These are phyloP conservation scores for Monilinia laxa DNA, from an alignment of 2,329 filamentous ascomycete species.

Conservation along the genomic window DNA sequence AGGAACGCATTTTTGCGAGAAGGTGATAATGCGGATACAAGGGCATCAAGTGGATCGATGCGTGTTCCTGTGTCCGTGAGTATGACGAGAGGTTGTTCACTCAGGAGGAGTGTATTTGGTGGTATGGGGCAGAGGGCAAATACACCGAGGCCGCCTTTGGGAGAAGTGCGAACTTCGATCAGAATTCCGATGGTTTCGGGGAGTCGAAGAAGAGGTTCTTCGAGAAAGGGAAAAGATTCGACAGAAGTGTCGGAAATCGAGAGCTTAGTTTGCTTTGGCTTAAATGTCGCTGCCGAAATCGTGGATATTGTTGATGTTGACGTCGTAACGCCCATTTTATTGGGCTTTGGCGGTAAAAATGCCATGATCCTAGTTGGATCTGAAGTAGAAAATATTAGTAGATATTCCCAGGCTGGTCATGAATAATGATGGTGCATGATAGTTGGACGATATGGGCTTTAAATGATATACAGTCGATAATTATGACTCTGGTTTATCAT, in stretches of 20 bases:
- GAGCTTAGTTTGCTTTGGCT: not conserved
- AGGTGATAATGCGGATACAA: constrained; percentile 28
- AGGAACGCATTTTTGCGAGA: constrained; percentile 23
- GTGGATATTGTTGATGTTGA: constrained; percentile 7
- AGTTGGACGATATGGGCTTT: not conserved
- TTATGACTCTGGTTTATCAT: not conserved
- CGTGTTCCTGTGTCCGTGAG: constrained; percentile 29
- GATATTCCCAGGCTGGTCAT: constrained; percentile 23
- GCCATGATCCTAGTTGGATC: constrained; percentile 18
- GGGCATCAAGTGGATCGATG: constrained; percentile 26
- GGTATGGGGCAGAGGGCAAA: constrained; percentile 32
- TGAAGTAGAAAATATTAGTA: constrained; percentile 25
- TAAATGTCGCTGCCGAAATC: not conserved
- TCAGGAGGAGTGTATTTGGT: constrained; percentile 29
- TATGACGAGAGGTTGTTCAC: constrained; percentile 32
- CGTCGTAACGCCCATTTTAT: not conserved
- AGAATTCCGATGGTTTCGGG: constrained; percentile 32
- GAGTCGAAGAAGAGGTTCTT: constrained; percentile 25
- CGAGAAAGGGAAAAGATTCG: constrained; percentile 6
- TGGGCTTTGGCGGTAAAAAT: not conserved
- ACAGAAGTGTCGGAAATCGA: not conserved
- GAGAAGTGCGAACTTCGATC: constrained; percentile 28
- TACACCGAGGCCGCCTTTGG: constrained; percentile 32
- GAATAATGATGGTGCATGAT: not conserved
- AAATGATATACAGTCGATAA: constrained; percentile 1